Percentiles rank a stretch among this genome's conserved stretches.
phyloP scores from a whole-genome alignment of 2,329 filamentous ascomycete genomes.

The Claviceps arundinis region DNA sequence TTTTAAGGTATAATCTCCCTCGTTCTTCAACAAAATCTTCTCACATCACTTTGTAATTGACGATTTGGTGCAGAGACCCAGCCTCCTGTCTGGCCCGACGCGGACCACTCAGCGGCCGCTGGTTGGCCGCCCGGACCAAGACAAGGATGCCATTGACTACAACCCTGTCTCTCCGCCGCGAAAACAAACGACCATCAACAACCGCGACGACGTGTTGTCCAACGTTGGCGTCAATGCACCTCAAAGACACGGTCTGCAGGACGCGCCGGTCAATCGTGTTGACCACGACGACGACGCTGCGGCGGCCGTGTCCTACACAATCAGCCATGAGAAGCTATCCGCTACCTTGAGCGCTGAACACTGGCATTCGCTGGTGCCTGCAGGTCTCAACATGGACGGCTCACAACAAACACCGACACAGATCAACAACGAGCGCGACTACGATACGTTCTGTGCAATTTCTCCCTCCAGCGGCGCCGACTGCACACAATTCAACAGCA shows the following conservation, averaged over 20 bases:
- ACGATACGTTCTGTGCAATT: constrained; percentile 28
- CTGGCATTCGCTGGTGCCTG: neutral
- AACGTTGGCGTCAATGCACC: neutral
- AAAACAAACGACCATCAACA: constrained; percentile 4
- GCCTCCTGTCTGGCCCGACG: neutral
- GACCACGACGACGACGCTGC: neutral
- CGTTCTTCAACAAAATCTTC: neutral
- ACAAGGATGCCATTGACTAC: constrained; percentile 3
- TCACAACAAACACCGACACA: constrained; percentile 43
- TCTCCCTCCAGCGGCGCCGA: constrained; percentile 16
- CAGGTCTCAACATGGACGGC: constrained; percentile 23
- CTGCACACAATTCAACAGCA: constrained; percentile 14
- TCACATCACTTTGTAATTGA: neutral
- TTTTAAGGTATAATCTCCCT: neutral
- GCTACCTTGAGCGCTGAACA: neutral
- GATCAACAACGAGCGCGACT: constrained; percentile 42
- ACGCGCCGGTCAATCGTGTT: constrained; percentile 1
- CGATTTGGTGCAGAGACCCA: neutral
- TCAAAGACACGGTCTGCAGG: neutral
- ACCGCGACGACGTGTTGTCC: constrained; percentile 2
- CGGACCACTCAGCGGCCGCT: constrained; percentile 1
- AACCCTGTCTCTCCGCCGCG: neutral
- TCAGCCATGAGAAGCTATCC: constrained; percentile 9
- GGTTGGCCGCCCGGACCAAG: neutral
- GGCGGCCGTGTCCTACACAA: neutral